Evolutionary conservation across 2,329 filamentous ascomycete genomes (phyloP), one percentile per base, ranked within the genome.

Genomic region (Paraphoma sp.): DNA sequence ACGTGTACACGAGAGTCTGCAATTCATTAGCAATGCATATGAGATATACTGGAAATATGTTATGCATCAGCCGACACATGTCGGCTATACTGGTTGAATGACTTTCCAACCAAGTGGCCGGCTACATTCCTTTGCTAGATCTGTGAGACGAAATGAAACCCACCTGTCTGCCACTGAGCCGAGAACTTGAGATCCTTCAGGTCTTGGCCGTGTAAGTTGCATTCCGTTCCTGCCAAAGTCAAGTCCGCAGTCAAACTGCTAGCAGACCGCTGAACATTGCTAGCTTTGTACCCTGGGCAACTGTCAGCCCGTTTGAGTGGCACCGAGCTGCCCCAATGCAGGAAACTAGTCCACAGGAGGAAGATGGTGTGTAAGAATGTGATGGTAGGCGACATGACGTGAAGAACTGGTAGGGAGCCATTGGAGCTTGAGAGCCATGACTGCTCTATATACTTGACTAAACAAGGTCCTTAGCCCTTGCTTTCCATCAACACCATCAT

Each of bases 201-300:
- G 64, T 89, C 87, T 12, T 76, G 76, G 33, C 87, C 84, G 64
- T 87, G 87, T 17, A 80, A 75, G 65, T 87, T 84, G 73, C 87
- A 89, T 28, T 87, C 81, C 7, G 81, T 69, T 0, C 90, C 91
- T 10, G 89, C 89, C n/a, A 96, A 81, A 6, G 77, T 82, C 50
- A 96, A 78, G 60, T 89, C 83, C 1, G 91, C 92, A 0, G 85
- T 89, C 47, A 93, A 77, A 11, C 86, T 86, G 53, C 76, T 79
- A 45, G 72, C 67, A 0, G 79, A 83, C 48, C 80, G 74, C 52
- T 80, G 70, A 14, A 91, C 81, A 72, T 89, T 86, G 44, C 81
- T 84, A 3, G 88, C 89, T 44, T 70, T 82, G 76, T 92, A 92
- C 14, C 89, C 89, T 0, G 88, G 88, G 68, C 90, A 92, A 41